Percentiles rank a stretch among this genome's conserved stretches.
Evolutionary conservation across 176 grass and related monocot species (phyloP).

Genomic region (bread wheat (Triticum aestivum)): IWGSC_CS_RefSeq_v2.1 NC_057802.1:142951058-142951557

Average conservation of each 20-base stretch:
- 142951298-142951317: neutral
- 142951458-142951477: neutral
- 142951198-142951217: slow-evolving; percentile 43
- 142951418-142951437: slow-evolving; percentile 37
- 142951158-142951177: neutral
- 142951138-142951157: neutral
- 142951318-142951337: neutral
- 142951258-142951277: neutral
- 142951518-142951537: neutral
- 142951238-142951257: slow-evolving; percentile 36
- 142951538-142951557: slow-evolving; percentile 29
- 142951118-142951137: slow-evolving; percentile 44
- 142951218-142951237: slow-evolving; percentile 47
- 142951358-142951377: slow-evolving; percentile 59
- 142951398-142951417: slow-evolving; percentile 67
- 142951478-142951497: neutral
- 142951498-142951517: neutral
- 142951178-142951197: slow-evolving; percentile 22
- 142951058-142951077: neutral
- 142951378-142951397: slow-evolving; percentile 46
- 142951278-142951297: neutral
- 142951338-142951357: slow-evolving; percentile 53
- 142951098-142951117: slow-evolving; percentile 41
- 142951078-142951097: slow-evolving; percentile 23
- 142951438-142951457: slow-evolving; percentile 14